Evolutionary conservation across 208 protist genomes (phyloP), one percentile per base, ranked within the genome.

Genomic region (Phytomonas sp.): DNA sequence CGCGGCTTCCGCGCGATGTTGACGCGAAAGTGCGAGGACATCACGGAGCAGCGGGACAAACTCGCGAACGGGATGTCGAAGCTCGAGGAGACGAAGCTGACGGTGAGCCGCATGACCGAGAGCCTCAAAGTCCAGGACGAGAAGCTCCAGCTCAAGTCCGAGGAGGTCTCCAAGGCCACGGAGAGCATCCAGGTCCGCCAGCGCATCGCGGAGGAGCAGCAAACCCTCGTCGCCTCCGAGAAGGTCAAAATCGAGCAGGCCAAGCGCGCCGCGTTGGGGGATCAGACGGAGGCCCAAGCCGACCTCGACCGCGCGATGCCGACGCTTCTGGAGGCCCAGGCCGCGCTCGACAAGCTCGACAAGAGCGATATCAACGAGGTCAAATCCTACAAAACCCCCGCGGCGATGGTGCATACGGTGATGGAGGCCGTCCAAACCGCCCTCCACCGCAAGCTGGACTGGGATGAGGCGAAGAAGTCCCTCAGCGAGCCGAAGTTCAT

Each of bases 361-460:
- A 98, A 98, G 79, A 97, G 92, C 71, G 94, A 98, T 72, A 98
- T 99, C 75, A 95, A 97, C 71, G 98, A 99, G 83, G 87, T 99
- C 37, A 97, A 98, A 82, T 94, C 90, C 52, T 99, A 99, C 82
- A 94, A 93, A 64, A 98, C 95, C 29, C 98, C 97, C 16, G 95
- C 97, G 23, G 77, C 76, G 52, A 88, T 95, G 82, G 97, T 99
- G 60, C 78, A 93, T n/a, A 95, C 88, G 29, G 96, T 99, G 71
- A 96, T 99, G 88, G 87, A 95, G 70, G 97, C 96, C 10, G 94
- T 99, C 36, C 98, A 99, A 89, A 96, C 94, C 30, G 84, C 99
- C 14, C 77, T 99, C 16, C 80, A 93, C 32, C 93, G 97, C 61
- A 88, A 89, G 66, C 75, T 98, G 0, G 86, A 93, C 76, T 99